phyloP scores from a whole-genome alignment of 2,329 filamentous ascomycete genomes.

The Epichloe amarillans region DNA sequence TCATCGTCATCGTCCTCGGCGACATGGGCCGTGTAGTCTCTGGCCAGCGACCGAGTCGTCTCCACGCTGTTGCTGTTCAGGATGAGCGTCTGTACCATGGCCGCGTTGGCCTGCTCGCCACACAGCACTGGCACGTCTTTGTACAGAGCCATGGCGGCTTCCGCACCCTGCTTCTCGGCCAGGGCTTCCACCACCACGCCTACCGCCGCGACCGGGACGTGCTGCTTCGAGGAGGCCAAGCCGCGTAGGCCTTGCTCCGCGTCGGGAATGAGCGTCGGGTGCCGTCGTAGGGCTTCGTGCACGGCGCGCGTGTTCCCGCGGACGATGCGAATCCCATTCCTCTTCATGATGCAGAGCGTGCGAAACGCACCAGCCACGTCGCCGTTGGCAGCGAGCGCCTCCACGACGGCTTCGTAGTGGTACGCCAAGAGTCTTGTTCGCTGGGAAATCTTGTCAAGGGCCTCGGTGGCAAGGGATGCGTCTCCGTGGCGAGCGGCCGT shows the following conservation, averaged over 20 bases:
- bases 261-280: slow-evolving; percentile 30
- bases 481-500: slow-evolving; percentile 60
- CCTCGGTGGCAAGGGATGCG: slow-evolving; percentile 52
- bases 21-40: slow-evolving; percentile 17
- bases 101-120: slow-evolving; percentile 13
- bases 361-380: slow-evolving; percentile 55
- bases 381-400: slow-evolving; percentile 47
- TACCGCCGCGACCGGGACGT: slow-evolving; percentile 25
- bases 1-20: slow-evolving; percentile 7
- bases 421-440: slow-evolving; percentile 40
- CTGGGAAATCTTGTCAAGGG: slow-evolving; percentile 37
- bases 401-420: slow-evolving; percentile 71
- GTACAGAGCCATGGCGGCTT: slow-evolving; percentile 21
- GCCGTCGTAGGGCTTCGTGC: slow-evolving; percentile 37
- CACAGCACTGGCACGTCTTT: slow-evolving; percentile 16
- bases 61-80: slow-evolving; percentile 14
- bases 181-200: slow-evolving; percentile 22
- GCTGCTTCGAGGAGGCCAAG: slow-evolving; percentile 24
- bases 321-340: slow-evolving; percentile 33
- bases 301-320: slow-evolving; percentile 52
- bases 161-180: slow-evolving; percentile 16
- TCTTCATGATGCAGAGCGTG: slow-evolving; percentile 60
- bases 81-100: slow-evolving; percentile 19
- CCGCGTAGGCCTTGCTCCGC: slow-evolving; percentile 44
- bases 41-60: slow-evolving; percentile 14